A percentile compares a stretch with the other conserved stretches of the same genome.
Conservation (phyloP, 2,329 filamentous ascomycete species). For the Eutypa lata region DNA sequence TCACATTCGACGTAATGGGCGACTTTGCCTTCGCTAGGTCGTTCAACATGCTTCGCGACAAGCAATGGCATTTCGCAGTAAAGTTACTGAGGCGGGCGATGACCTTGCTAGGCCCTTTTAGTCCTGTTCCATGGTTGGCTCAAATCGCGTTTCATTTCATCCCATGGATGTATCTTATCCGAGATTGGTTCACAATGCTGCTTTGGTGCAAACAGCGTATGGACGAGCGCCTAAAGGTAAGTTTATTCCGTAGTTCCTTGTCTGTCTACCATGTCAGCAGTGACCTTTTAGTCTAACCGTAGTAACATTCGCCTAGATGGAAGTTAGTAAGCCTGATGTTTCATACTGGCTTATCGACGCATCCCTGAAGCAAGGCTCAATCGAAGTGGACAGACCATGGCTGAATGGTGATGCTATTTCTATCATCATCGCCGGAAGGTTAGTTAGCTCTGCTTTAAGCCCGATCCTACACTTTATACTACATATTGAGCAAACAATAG, state of each 20-base stretch:
- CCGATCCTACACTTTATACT: neutral
- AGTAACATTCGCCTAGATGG: constrained; percentile 2
- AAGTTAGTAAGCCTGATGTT: constrained; percentile 7
- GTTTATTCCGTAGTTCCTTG: too few species aligned
- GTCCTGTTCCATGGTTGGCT: too few species aligned
- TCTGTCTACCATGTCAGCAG: too few species aligned
- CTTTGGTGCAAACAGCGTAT: too few species aligned
- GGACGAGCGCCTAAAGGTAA: too few species aligned
- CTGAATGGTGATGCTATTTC: constrained; percentile 9
- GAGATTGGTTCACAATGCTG: too few species aligned
- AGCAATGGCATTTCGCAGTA: constrained; percentile 11
- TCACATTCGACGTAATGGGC: constrained; percentile 20
- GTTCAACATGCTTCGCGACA: constrained; percentile 16
- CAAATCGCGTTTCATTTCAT: too few species aligned
- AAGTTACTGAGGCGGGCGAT: too few species aligned
- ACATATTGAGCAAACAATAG: too few species aligned
- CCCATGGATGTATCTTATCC: too few species aligned
- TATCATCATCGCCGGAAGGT: constrained; percentile 12
- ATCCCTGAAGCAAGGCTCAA: constrained; percentile 7
- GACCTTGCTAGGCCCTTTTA: too few species aligned
- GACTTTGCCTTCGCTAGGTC: constrained; percentile 19
- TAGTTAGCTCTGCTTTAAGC: neutral
- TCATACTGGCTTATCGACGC: constrained; percentile 12
- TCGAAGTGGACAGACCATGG: constrained; percentile 9
- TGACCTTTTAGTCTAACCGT: too few species aligned